phyloP scores from a whole-genome alignment of 1,284 basidiomycete species.

The Trametes pubescens region DNA sequence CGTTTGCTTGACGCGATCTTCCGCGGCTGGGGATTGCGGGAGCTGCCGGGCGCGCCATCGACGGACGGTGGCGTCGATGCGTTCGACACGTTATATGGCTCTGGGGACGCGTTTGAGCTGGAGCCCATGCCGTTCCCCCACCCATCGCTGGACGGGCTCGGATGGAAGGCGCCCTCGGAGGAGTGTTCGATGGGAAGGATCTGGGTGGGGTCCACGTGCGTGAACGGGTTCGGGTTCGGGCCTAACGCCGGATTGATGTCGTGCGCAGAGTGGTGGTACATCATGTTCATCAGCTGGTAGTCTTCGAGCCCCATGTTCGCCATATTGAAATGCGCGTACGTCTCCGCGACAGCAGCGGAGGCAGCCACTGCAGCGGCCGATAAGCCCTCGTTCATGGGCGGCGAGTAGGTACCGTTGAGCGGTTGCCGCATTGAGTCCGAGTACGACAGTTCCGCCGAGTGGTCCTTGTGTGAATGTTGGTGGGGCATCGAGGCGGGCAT shows the following conservation, averaged over 20 bases:
- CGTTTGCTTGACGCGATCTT: conserved; percentile 72
- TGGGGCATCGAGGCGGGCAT: conserved; percentile 34
- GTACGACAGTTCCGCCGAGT: conserved; percentile 40
- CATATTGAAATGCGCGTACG: conserved; percentile 68
- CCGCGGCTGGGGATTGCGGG: conserved; percentile 43
- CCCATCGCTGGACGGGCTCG: conserved; percentile 82
- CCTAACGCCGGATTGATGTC: conserved; percentile 46
- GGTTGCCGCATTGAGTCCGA: conserved; percentile 44
- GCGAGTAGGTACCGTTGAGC: conserved; percentile 40
- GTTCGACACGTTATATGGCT: conserved; percentile 70
- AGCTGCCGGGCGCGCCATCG: conserved; percentile 52
- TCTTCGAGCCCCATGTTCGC: conserved; percentile 62
- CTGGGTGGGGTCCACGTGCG: conserved; percentile 89
- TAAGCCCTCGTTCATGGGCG: conserved; percentile 52
- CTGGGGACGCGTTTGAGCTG: conserved; percentile 79
- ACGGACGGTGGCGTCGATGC: conserved; percentile 75
- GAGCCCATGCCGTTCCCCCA: conserved; percentile 73
- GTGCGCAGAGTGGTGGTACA: conserved; percentile 56
- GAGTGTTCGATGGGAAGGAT: conserved; percentile 67
- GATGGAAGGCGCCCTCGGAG: conserved; percentile 60
- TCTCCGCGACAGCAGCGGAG: conserved; percentile 70
- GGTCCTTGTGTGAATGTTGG: conserved; percentile 30
- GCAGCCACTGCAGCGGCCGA: conserved; percentile 71
- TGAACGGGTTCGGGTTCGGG: conserved; percentile 60
- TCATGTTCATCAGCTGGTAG: conserved; percentile 68